Percentiles rank a stretch among this genome's conserved stretches.
phyloP scores from a whole-genome alignment of 257 asterid genomes.

The Nicotiana tomentosiformis region DNA sequence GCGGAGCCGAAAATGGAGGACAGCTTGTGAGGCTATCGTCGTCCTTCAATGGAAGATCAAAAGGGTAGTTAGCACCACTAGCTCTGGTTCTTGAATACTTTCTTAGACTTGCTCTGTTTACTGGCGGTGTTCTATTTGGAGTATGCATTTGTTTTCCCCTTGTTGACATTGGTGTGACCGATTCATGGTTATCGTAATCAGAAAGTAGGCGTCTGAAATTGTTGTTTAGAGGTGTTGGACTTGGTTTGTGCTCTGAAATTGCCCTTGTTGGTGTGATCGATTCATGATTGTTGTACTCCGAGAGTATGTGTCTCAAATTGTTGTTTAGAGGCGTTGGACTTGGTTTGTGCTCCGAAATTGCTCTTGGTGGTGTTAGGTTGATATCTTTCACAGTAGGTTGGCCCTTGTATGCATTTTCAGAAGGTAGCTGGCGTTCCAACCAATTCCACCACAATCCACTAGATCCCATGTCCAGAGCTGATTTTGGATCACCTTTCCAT shows the following conservation, averaged over 20 bases:
- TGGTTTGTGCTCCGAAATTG: conserved; percentile 49
- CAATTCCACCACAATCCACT: conserved; percentile 98
- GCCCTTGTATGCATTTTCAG: conserved; percentile 30
- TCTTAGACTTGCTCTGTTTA: conserved; percentile 18
- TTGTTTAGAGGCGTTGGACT: conserved; percentile 40
- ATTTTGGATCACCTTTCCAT: conserved; percentile 58
- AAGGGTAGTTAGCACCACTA: conserved; percentile 36
- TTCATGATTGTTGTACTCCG: background rate
- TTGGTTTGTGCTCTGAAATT: conserved; percentile 48
- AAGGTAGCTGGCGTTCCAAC: conserved; percentile 72
- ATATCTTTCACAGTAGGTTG: conserved; percentile 28
- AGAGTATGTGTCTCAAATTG: conserved; percentile 23
- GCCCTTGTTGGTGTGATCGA: conserved; percentile 58
- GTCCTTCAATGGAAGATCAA: conserved; percentile 49
- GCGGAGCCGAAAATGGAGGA: conserved; percentile 84
- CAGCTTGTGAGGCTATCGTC: conserved; percentile 88
- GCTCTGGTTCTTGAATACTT: conserved; percentile 44
- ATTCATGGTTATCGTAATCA: conserved; percentile 38
- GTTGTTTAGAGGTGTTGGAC: conserved; percentile 38
- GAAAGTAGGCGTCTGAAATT: conserved; percentile 24
- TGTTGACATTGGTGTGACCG: conserved; percentile 59
- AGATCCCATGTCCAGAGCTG: conserved; percentile 36
- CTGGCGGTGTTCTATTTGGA: conserved; percentile 51
- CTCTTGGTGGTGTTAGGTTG: conserved; percentile 50
- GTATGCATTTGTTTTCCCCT: conserved; percentile 54